Base-by-base conservation (phyloP, 1,139 yeast genomes). In the Lodderomyces jiufengensis region DNA sequence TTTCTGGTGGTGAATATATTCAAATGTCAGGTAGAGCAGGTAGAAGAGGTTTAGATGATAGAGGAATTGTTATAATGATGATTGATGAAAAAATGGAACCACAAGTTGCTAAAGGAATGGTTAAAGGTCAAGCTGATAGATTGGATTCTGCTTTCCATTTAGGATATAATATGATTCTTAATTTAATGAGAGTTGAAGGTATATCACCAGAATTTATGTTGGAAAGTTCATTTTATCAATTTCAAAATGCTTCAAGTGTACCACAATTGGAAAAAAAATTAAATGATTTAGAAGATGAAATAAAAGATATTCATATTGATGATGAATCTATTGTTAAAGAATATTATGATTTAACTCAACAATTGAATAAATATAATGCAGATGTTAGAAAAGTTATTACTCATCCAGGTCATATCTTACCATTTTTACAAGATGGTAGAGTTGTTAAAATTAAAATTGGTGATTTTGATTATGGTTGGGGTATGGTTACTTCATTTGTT, bases 21-120 rank as follows among this genome's bases (percentile, higher is more conserved):
- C 99, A 94, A 66, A 92, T 92, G 99, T 86, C 97, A 29, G 99
- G 99, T 45, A 82, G 99, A 66, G 99, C 99, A 12, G 99, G 99
- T 52, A 90, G 99, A 73, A 85, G 99, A 74, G 98, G 99, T 52
- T 75, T 94, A 47, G 99, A 94, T 73, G 97, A 92, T 57, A 82
- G 97, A 56, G 99, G 99, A 65, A 90, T 92, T 58, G 98, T 94
- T 37, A 92, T 94, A 51, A 84, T 94, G 85, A 94, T 94, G 98
- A 88, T 92, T 59, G 97, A 92, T 59, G 97, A 92, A 57, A 92
- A 90, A 55, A 94, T 94, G 98, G 98, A 94, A 59, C 98, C 98
- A 4, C 95, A 88, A 51, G 95, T 92, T 27, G 98, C 98, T 13
- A 94, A 94, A 59, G 97, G 97, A 3, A 94, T 94, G 98, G 97